Evolutionary conservation across 176 grass and related monocot species (phyloP), one percentile per base, ranked within the genome.

Genomic region (Zea luxurians): DNA sequence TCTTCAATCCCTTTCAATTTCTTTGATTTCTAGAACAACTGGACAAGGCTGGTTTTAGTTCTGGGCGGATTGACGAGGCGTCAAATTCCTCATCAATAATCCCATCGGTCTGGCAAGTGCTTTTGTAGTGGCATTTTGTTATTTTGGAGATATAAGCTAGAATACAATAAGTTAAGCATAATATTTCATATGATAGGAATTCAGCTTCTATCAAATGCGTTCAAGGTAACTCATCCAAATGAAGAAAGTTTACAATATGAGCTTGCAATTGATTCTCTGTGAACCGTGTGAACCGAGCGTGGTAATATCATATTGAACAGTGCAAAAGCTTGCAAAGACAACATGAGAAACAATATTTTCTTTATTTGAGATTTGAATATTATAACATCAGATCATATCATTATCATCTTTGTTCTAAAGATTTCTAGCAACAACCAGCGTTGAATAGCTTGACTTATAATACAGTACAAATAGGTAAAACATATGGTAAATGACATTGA

Each of bases 381-480:
- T 57, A 70, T 57, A 69, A 8, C 71, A 54, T 46, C 6, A 4
- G 61, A 84, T 80, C 17, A 75, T 46, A 80, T 69, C 67, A 87
- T 43, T 58, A 75, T 79, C 20, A 75, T 79, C 20, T 75, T 85
- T 78, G 53, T 55, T 73, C 48, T 84, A 60, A 80, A 75, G 47
- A 76, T 58, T 38, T 73, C 46, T 55, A 70, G 7, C 38, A 80
- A 37, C 37, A 80, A 70, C 69, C 71, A 84, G n/a, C 42, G 54
- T 46, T 45, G 4, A 80, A 83, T 36, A 78, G 64, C 20, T 72
- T 72, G 54, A 40, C 57, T 71, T 62, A 42, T 42, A 40, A 66
- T 27, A 83, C 67, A 69, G 34, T 83, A 55, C 37, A 62, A 75
- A 64, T 44, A 75, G 54, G 35, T 5, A 88, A 79, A 3, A 18